Percentiles rank a stretch among this genome's conserved stretches.
These are phyloP conservation scores for Juncus effusus DNA, from an alignment of 176 grass and related monocot species.

Conservation along the genomic window DNA sequence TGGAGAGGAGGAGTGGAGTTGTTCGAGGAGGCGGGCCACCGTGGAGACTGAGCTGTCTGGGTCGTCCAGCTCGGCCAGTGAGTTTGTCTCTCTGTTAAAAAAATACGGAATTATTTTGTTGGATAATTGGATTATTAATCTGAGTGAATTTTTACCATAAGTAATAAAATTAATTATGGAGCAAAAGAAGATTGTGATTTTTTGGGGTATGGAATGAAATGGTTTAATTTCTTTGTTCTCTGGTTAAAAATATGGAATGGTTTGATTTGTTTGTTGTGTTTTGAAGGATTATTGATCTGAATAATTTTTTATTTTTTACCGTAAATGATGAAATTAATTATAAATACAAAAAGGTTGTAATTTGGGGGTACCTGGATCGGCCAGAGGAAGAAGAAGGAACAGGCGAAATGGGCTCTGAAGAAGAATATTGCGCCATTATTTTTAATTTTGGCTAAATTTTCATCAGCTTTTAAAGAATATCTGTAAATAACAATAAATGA, in stretches of 20 bases:
- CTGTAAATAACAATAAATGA: neutral
- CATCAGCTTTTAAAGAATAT: constrained; percentile 16
- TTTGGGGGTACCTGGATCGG: constrained; percentile 55
- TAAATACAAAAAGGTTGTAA: neutral
- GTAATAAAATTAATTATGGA: too few species aligned
- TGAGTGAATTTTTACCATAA: too few species aligned
- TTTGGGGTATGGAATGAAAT: too few species aligned
- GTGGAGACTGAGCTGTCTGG: constrained; percentile 58
- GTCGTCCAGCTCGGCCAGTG: constrained; percentile 69
- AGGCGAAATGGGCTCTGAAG: constrained; percentile 47
- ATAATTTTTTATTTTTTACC: too few species aligned
- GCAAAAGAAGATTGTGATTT: too few species aligned
- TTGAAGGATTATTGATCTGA: too few species aligned
- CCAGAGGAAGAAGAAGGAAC: constrained; percentile 60
- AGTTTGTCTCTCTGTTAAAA: constrained; percentile 54
- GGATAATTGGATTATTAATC: neutral
- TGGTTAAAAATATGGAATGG: too few species aligned
- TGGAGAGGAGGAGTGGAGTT: constrained; percentile 70
- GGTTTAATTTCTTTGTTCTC: too few species aligned
- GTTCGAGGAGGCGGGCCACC: constrained; percentile 77
- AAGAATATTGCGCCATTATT: constrained; percentile 48
- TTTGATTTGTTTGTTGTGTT: too few species aligned
- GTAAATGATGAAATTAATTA: too few species aligned
- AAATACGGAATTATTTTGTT: neutral
- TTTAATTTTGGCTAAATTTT: constrained; percentile 19